Evolutionary conservation across 345 rosid species (phyloP).

Genomic region (Boechera divaricarpa): DNA sequence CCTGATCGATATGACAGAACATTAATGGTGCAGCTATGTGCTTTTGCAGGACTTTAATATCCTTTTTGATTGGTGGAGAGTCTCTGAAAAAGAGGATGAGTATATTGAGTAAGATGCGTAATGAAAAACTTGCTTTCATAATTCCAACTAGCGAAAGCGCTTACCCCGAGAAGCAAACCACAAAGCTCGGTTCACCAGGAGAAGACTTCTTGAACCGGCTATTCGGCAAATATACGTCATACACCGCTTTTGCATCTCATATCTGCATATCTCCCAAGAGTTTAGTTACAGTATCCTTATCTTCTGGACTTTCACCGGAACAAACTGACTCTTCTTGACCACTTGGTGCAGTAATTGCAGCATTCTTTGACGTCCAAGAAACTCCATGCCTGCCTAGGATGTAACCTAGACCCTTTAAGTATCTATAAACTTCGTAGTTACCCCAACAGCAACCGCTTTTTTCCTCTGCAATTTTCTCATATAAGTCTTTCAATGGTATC

Average conservation of each 20-base stretch:
- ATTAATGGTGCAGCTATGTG: slow-evolving; percentile 54
- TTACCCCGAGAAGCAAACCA: slow-evolving; percentile 70
- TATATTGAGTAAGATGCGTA: background rate
- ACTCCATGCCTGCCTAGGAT: slow-evolving; percentile 67
- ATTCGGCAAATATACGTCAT: slow-evolving; percentile 80
- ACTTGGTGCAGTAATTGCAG: slow-evolving; percentile 14
- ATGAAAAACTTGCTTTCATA: slow-evolving; percentile 1
- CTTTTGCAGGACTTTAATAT: slow-evolving; percentile 59
- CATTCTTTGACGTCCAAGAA: slow-evolving; percentile 68
- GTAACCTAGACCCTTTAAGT: too few relatives aligned
- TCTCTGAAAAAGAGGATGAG: slow-evolving; percentile 49
- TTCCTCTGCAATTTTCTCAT: too few relatives aligned
- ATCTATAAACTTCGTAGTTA: too few relatives aligned
- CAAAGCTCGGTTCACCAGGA: slow-evolving; percentile 76
- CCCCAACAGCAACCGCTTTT: too few relatives aligned
- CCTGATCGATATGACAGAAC: slow-evolving; percentile 67
- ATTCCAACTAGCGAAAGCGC: background rate
- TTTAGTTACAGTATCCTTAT: slow-evolving; percentile 32
- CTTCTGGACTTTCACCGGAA: slow-evolving; percentile 4
- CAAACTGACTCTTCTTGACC: slow-evolving; percentile 14
- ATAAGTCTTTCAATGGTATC: too few relatives aligned
- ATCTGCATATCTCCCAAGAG: slow-evolving; percentile 55
- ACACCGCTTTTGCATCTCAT: slow-evolving; percentile 53
- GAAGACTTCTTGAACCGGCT: slow-evolving; percentile 82
- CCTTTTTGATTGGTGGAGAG: slow-evolving; percentile 60